Conservation (phyloP, 305 asterid species). For the Salvia sclarea region DNA sequence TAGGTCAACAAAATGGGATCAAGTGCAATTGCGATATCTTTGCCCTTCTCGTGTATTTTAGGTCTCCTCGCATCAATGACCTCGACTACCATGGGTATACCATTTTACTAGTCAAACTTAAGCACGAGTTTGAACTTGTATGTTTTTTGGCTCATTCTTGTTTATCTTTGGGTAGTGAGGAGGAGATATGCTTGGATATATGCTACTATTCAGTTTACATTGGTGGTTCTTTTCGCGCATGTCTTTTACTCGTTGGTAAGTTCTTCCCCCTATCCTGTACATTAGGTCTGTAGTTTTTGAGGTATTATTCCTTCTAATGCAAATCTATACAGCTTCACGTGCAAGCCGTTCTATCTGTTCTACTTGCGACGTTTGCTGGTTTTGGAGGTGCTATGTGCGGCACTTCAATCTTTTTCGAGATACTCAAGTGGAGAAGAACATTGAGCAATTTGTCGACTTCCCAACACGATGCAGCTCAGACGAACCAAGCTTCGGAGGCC, state of each 20-base stretch:
- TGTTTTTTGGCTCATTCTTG: constrained; percentile 2
- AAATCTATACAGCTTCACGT: constrained; percentile 57
- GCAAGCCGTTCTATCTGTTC: constrained; percentile 78
- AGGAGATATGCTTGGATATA: constrained; percentile 80
- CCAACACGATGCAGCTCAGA: constrained; percentile 39
- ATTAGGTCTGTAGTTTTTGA: too few species aligned
- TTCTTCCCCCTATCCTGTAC: too few species aligned
- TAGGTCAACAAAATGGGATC: constrained; percentile 66
- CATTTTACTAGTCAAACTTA: constrained; percentile 16
- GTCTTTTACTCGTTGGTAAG: constrained; percentile 83
- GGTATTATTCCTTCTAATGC: too few species aligned
- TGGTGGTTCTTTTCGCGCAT: constrained; percentile 86
- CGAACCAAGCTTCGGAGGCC: constrained; percentile 45
- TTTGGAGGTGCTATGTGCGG: constrained; percentile 95
- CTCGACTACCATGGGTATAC: constrained; percentile 87
- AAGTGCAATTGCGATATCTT: constrained; percentile 86
- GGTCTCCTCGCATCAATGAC: constrained; percentile 99
- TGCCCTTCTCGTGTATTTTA: constrained; percentile 89
- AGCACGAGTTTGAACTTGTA: background rate
- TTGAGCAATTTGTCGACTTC: constrained; percentile 41
- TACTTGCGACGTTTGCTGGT: constrained; percentile 86
- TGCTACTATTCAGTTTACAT: constrained; percentile 66
- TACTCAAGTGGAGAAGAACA: constrained; percentile 61
- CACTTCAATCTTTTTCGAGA: constrained; percentile 70
- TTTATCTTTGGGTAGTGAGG: constrained; percentile 46